Evolutionary conservation across 2,329 filamentous ascomycete species (phyloP), one percentile per base, ranked within the genome.

Genomic region (Metarhizium rileyi): DNA sequence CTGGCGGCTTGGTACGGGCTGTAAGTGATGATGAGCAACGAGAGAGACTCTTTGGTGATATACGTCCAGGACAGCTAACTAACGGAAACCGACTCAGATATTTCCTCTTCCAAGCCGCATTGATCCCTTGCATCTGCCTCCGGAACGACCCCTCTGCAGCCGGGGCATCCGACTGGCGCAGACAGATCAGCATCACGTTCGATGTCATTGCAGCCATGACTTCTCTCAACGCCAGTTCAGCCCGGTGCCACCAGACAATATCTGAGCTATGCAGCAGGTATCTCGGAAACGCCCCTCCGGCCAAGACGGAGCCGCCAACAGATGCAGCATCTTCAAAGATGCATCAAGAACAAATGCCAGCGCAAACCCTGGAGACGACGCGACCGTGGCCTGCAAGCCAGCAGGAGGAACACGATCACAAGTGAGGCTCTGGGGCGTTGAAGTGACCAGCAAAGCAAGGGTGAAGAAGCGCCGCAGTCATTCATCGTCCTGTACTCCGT

Each of bases 21-120:
- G 62, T 67, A 56, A 53, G 58, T 56, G n/a, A n/a, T n/a, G n/a
- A n/a, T n/a, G n/a, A n/a, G n/a, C n/a, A n/a, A n/a, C n/a, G n/a
- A n/a, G n/a, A n/a, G n/a, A n/a, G n/a, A n/a, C n/a, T n/a, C n/a
- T n/a, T n/a, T n/a, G n/a, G n/a, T n/a, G n/a, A n/a, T n/a, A n/a
- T n/a, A n/a, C n/a, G n/a, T n/a, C n/a, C n/a, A n/a, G n/a, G n/a
- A n/a, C n/a, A n/a, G n/a, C n/a, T n/a, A n/a, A n/a, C n/a, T n/a
- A n/a, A n/a, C n/a, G 8, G 36, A 27, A 12, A 27, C 18, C n/a
- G 2, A 16, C 40, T 1, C 22, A 67, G 71, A 36, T 75, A 73
- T 54, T 75, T 75, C 50, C 62, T 75, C 5, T 76, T 76, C 48
- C 73, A 75, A 50, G 71, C 72, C 0, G 69, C 68, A 2, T 59